Conservation (phyloP, 2,329 filamentous ascomycete species). For the Neurospora sp. region DNA sequence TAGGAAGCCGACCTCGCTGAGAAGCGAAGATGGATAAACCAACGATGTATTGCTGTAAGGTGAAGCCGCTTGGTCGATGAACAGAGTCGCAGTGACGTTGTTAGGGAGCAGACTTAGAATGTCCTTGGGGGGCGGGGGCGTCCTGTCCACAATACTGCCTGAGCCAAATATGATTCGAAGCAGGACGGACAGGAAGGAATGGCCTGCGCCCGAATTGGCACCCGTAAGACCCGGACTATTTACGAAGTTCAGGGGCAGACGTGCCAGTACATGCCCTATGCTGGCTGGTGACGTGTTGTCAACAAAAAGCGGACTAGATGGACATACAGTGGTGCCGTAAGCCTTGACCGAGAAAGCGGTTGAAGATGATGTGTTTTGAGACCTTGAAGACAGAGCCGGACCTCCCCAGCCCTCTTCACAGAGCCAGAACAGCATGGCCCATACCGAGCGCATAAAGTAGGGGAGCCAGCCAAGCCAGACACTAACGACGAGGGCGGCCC, state of each 20-base stretch:
- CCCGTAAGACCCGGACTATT: conserved; percentile 14
- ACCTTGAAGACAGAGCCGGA: conserved; percentile 3
- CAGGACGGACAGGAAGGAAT: conserved; percentile 25
- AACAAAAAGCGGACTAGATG: conserved; percentile 29
- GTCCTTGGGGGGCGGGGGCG: conserved; percentile 6
- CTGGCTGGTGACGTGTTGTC: conserved; percentile 29
- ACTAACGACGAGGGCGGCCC: conserved; percentile 66
- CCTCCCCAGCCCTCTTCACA: conserved; percentile 61
- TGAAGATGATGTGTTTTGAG: neutral
- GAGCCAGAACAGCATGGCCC: conserved; percentile 91
- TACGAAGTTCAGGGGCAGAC: conserved; percentile 23
- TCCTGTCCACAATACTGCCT: conserved; percentile 15
- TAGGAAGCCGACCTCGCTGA: conserved; percentile 48
- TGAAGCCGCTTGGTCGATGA: neutral
- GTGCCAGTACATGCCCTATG: conserved; percentile 27
- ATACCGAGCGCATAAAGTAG: conserved; percentile 82
- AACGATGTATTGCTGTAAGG: neutral
- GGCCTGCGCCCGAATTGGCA: conserved; percentile 24
- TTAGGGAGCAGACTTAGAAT: neutral
- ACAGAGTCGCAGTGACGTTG: neutral
- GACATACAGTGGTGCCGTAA: conserved; percentile 25
- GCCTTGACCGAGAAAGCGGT: conserved; percentile 14
- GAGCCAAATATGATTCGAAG: conserved; percentile 21
- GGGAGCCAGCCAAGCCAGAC: conserved; percentile 89
- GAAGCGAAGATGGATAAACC: conserved; percentile 29